These are phyloP conservation scores for Eragrostis tef DNA, from an alignment of 202 grass and related monocot genomes.

Conservation along the genomic window DNA sequence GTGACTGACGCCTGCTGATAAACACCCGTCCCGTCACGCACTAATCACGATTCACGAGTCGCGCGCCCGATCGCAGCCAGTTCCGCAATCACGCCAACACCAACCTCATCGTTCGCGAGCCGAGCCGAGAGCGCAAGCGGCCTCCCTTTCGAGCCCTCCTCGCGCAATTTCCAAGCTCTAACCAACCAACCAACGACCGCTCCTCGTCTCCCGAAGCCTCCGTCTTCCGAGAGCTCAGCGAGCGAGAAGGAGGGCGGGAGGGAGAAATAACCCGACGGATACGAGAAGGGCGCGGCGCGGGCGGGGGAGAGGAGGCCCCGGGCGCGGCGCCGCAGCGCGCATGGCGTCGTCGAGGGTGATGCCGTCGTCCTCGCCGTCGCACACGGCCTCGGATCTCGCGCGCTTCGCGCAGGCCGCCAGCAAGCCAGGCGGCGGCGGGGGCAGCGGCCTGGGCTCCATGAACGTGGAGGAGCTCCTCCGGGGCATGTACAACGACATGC, in stretches of 20 bases:
- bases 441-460: constrained; percentile 70
- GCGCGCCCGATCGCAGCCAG: not conserved
- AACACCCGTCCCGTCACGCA: constrained; percentile 12
- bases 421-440: constrained; percentile 43
- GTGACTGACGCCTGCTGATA: constrained; percentile 42
- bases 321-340: constrained; percentile 9
- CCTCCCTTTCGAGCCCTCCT: constrained; percentile 31
- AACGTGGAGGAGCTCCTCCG: constrained; percentile 87
- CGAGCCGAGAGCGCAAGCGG: constrained; percentile 1
- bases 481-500: constrained; percentile 62
- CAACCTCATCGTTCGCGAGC: not conserved
- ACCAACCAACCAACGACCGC: constrained; percentile 27
- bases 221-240: constrained; percentile 11
- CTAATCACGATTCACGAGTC: constrained; percentile 20
- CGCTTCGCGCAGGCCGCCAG: constrained; percentile 49
- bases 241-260: not conserved
- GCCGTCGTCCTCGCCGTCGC: constrained; percentile 69
- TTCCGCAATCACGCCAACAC: constrained; percentile 29
- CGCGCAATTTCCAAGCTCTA: constrained; percentile 23
- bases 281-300: constrained; percentile 34
- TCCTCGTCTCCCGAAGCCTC: not conserved
- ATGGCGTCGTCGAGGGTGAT: constrained; percentile 91
- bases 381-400: constrained; percentile 70
- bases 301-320: constrained; percentile 23
- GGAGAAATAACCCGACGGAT: not conserved